A percentile compares a stretch with the other conserved stretches of the same genome.
Conservation (phyloP, 805 yeast genomes). For the Nematodospora valgi region DNA sequence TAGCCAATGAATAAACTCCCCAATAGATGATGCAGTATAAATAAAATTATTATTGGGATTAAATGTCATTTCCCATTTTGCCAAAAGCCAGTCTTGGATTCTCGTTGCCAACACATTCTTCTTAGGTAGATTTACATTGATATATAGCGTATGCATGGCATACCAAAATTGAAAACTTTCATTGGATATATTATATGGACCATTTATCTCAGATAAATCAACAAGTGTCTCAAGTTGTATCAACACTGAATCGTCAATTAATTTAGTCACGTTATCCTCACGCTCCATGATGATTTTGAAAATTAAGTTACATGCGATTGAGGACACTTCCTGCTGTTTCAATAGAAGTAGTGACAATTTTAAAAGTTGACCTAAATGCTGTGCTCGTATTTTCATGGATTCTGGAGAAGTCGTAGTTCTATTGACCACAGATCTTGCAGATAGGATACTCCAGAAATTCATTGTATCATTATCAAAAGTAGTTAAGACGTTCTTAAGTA, state of each 20-base stretch:
- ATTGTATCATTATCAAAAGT: conserved; percentile 20
- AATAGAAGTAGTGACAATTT: conserved; percentile 35
- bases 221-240: conserved; percentile 48
- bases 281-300: conserved; percentile 10
- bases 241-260: conserved; percentile 37
- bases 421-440: conserved; percentile 15
- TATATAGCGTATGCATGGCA: conserved; percentile 26
- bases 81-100: conserved; percentile 49
- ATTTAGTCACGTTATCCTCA: background rate
- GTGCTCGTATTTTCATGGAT: background rate
- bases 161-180: conserved; percentile 57
- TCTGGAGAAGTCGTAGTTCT: background rate
- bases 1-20: conserved; percentile 43
- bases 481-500: conserved; percentile 15
- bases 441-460: conserved; percentile 24
- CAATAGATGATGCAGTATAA: conserved; percentile 1
- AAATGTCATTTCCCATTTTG: conserved; percentile 39
- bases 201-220: conserved; percentile 57
- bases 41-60: conserved; percentile 6
- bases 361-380: conserved; percentile 18
- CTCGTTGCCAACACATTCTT: conserved; percentile 20
- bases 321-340: conserved; percentile 23
- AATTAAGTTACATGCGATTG: conserved; percentile 31
- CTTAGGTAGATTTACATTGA: conserved; percentile 25
- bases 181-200: conserved; percentile 49